Evolutionary conservation across 139 green algal genomes (phyloP), one percentile per base, ranked within the genome.

Genomic region (Trebouxia sp.): DNA sequence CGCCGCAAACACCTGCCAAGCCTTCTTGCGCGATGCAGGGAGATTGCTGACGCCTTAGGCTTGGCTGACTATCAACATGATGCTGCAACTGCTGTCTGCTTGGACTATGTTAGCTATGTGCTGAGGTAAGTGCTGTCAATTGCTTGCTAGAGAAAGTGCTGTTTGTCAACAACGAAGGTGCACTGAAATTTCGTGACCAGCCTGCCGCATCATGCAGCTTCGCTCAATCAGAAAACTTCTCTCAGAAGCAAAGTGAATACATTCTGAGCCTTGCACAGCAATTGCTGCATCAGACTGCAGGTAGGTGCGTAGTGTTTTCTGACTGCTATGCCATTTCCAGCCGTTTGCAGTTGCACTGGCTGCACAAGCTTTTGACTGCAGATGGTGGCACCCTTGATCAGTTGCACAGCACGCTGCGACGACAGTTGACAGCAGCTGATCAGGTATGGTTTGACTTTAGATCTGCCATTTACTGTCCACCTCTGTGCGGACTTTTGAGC

Each of bases 61-160:
- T 5, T 72, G 12, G 37, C 20, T 6, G 62, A 72, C 10, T 72
- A 72, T 15, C 32, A 72, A 24, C 32, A 43, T 15, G 62, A 72
- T 37, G 62, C 62, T 45, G 32, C 9, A 8, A 72, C 62, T 42
- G 62, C 62, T 14, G 62, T 72, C 32, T 72, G 62, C 11, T 11
- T 72, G 20, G 62, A 72, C 62, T 72, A 28, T 72, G 35, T 72
- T n/a, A 72, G 62, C 35, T 72, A 72, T 45, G 32, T 35, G 26
- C 11, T 72, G 20, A 43, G 43, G 62, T 72, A 43, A 72, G 62
- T 11, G n/a, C 37, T 30, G 5, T 26, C 28, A 17, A 41, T 10
- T 69, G 7, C 26, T 42, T 69, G 9, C 58, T n/a, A 42, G 3
- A 53, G 47, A 26, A 14, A 53, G 47, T n/a, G n/a, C n/a, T n/a